A percentile compares a stretch with the other conserved stretches of the same genome.
These are phyloP conservation scores for Lactifluus piperatus DNA, from an alignment of 768 basidiomycete species.

Conservation along the genomic window DNA sequence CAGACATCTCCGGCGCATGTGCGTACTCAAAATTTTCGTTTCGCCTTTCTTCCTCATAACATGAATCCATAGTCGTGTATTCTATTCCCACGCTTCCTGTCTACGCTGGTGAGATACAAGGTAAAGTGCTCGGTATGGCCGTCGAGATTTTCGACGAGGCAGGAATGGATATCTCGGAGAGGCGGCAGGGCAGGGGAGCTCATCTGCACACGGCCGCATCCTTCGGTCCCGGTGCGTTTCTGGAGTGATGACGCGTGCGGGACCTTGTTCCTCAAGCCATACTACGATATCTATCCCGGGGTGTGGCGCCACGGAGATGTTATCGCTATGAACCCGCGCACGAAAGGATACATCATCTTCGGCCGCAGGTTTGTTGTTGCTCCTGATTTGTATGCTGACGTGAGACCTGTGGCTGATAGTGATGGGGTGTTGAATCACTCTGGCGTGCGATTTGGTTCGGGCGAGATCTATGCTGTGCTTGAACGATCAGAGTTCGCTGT, in stretches of 20 bases:
- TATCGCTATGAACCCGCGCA: conserved; percentile 51
- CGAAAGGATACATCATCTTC: conserved; percentile 52
- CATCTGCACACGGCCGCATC: conserved; percentile 61
- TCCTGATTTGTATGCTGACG: conserved; percentile 5
- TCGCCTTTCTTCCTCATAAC: neutral
- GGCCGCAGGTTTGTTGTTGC: conserved; percentile 43
- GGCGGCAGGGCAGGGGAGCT: conserved; percentile 48
- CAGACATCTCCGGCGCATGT: conserved; percentile 62
- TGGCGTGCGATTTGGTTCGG: conserved; percentile 75
- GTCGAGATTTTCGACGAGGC: conserved; percentile 49
- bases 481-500: conserved; percentile 39
- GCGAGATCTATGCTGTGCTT: conserved; percentile 70
- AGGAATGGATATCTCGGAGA: conserved; percentile 42
- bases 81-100: conserved; percentile 42
- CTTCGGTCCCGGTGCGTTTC: conserved; percentile 57
- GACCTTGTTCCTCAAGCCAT: conserved; percentile 51
- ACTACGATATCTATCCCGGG: conserved; percentile 56
- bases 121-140: conserved; percentile 57
- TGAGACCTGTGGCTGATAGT: conserved; percentile 26
- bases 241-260: conserved; percentile 52
- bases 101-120: conserved; percentile 59
- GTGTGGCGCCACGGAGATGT: conserved; percentile 67
- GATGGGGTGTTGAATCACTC: conserved; percentile 73
- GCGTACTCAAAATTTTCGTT: conserved; percentile 25
- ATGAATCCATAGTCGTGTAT: conserved; percentile 40